Conservation (phyloP, 2,329 filamentous ascomycete genomes). For the Hypoxylon sp. region DNA sequence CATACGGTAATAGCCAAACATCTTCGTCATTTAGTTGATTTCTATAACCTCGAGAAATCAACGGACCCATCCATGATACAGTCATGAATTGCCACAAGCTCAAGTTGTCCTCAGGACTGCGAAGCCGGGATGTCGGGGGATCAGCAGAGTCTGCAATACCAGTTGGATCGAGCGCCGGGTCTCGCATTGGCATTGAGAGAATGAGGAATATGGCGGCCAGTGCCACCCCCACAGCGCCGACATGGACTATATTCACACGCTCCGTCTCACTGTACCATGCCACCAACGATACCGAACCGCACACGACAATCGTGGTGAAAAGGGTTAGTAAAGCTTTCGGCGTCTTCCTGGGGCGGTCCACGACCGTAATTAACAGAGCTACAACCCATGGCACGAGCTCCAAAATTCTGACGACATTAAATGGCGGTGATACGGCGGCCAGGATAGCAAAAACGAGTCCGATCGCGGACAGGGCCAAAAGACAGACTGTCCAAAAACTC, state of each 20-base stretch:
- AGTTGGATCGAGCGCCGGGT: slow-evolving; percentile 65
- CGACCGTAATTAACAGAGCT: slow-evolving; percentile 54
- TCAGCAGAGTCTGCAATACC: slow-evolving; percentile 72
- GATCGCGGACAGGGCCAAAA: slow-evolving; percentile 52
- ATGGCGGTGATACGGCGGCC: slow-evolving; percentile 50
- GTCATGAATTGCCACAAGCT: slow-evolving; percentile 87
- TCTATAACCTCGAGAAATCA: slow-evolving; percentile 74
- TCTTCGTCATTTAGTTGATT: slow-evolving; percentile 81
- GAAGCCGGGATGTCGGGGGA: slow-evolving; percentile 69
- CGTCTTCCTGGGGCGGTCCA: slow-evolving; percentile 58
- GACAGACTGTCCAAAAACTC: slow-evolving; percentile 57
- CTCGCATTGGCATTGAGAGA: slow-evolving; percentile 77
- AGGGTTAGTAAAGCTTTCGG: slow-evolving; percentile 58
- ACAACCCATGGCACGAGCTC: slow-evolving; percentile 58
- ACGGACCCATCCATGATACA: slow-evolving; percentile 83
- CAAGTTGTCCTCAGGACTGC: slow-evolving; percentile 82
- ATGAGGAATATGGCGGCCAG: slow-evolving; percentile 65
- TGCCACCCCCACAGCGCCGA: slow-evolving; percentile 57
- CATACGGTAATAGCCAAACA: slow-evolving; percentile 83
- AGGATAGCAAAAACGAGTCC: slow-evolving; percentile 55
- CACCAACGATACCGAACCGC: slow-evolving; percentile 48
- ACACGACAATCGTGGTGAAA: slow-evolving; percentile 54
- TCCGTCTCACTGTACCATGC: slow-evolving; percentile 51
- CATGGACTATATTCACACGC: slow-evolving; percentile 51
- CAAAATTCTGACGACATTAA: slow-evolving; percentile 49